Base-by-base conservation (phyloP, 1,139 yeast genomes). In the Petasospora fabianii region DNA sequence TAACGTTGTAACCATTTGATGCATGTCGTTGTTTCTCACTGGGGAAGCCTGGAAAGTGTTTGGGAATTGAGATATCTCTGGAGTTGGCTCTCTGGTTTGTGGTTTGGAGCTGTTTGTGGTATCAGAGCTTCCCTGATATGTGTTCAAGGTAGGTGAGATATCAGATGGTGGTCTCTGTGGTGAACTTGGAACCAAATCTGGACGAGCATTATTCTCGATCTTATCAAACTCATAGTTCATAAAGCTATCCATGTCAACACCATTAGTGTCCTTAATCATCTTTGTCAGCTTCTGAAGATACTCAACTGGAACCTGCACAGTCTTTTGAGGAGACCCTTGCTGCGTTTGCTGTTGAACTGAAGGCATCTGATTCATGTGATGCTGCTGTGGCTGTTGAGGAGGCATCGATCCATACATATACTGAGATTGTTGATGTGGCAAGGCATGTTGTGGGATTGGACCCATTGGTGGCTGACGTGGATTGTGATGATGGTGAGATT, bases 251-350 rank as follows among this genome's bases (percentile, higher is more conserved):
- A 51, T 45, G 21, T 51, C 51, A 10, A 49, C 35, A 9, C 49
- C 51, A 7, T 49, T 48, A 13, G 48, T 35, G 24, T 44, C 43
- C 38, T 50, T 49, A 24, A 53, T 44, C 44, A 52, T 41, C 9
- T 43, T 40, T 2, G 51, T 47, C 33, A 71, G 53, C 28, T 66
- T 68, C 49, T 72, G 75, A 34, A 73, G 58, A 46, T 70, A 70
- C 42, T 65, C 71, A 3, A 66, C 73, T 1, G 73, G 65, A 34
- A 67, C 72, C 31, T 53, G 56, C 36, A 66, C 68, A 1, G 62
- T 60, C 17, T 53, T 34, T 26, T 34, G 41, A 8, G 35, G 40
- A 14, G 40, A 36, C 6, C 34, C 29, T 16, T 22, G 27, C 15
- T 22, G 12, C 9, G n/a, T 6, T 26, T 30, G 33, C 20, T n/a